Evolutionary conservation across 148 eudicot species (phyloP), one percentile per base, ranked within the genome.

Genomic region (Amaranthus palmeri): DNA sequence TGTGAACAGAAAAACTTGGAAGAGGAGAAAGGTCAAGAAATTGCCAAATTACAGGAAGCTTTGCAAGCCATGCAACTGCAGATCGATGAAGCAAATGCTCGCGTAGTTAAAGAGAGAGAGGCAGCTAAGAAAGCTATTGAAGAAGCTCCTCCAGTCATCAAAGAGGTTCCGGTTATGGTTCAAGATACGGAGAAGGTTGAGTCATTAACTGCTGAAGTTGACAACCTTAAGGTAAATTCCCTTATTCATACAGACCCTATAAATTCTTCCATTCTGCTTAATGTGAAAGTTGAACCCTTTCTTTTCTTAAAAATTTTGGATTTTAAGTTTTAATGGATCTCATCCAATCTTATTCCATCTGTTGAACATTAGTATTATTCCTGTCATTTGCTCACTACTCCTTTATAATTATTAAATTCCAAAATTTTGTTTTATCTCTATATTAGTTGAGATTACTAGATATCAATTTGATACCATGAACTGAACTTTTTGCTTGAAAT

Each of bases 141-240:
- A 81, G 99, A 96, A 57, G 97, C 99, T 42, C 96, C 97, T 73
- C 92, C 96, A 66, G 89, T 89, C 61, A 72, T 96, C 70, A 88
- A 88, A 81, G 99, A 92, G 82, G 96, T 93, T 65, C 93, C 97
- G 0, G 91, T 96, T 45, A 81, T 92, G 77, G 86, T 92, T 79
- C 91, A 90, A 85, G 99, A 96, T 80, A 90, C 89, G 0, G 95
- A 65, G 72, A 88, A 87, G 86, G 80, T 96, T 76, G 96, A 92
- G 77, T 80, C 88, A 45, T 83, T 96, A 70, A 84, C 88, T 60
- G 86, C 86, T 61, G 96, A 96, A 69, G 73, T 92, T 51, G 90
- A 87, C 52, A 86, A 76, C 80, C 75, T 96, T 59, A 92, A 90
- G 96, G 99, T 90, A 83, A 41, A 74, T 56, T 13, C 44, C 57